Base-by-base conservation (phyloP, 2,329 filamentous ascomycete species). In the Bipolaris oryzae region DNA sequence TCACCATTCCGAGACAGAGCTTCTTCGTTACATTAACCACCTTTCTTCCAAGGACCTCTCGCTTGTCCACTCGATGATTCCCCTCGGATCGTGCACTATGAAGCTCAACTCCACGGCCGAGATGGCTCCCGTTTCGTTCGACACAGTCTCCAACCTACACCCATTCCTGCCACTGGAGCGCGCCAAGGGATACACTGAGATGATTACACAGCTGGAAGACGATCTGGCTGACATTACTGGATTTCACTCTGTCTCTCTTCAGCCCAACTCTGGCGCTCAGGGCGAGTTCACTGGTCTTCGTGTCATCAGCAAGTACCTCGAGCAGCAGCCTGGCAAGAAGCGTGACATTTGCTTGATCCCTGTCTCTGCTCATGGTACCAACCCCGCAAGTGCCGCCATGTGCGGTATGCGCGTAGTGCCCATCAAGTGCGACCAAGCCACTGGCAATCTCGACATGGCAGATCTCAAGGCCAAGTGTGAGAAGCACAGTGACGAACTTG, bases 51-150 rank as follows among this genome's bases (percentile, higher is more conserved):
- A 96, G 81, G 94, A 98, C 74, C 81, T 98, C 13, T 97, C 94
- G 1, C 83, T 97, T 5, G 91, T 93, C 2, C 94, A 98, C 79
- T 97, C 93, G 15, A 98, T 98, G 94, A 98, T 98, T 59, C 92
- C 94, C 2, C 85, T 98, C 1, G 94, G 94, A 18, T 97, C 94
- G 1, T 98, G 94, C 82, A 98, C 94, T 13, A 98, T 98, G 94
- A 98, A 98, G 82, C 87, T 97, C 50, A 97, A 97, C 75, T 91
- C 90, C 39, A 95, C 93, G 3, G 91, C 91, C 0, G 92, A 97
- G 80, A 97, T 98, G 94, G 85, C 90, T 15, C 89, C 93, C 7
- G 84, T 97, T 53, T 90, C 90, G 0, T 89, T 87, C 78, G 86
- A 88, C 0, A 86, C 88, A 47, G 91, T 93, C 70, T 85, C 90